Conservation (phyloP, 768 basidiomycete species). For the Kwoniella shandongensis region DNA sequence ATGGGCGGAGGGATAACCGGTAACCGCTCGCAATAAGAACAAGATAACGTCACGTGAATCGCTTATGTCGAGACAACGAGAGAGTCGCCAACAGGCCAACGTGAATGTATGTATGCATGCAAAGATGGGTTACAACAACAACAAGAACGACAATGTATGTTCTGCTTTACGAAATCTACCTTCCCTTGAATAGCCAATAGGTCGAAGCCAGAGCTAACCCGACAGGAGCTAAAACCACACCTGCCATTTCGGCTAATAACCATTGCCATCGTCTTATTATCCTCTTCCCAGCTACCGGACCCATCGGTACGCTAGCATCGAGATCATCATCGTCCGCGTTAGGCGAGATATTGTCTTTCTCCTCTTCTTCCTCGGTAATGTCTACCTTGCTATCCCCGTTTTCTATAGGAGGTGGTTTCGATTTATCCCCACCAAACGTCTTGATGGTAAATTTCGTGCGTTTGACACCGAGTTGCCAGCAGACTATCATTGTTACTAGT, state of each 20-base stretch:
- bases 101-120: too few relatives aligned
- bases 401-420: background rate
- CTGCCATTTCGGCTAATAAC: slow-evolving; percentile 39
- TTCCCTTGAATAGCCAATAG: too few relatives aligned
- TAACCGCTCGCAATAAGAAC: too few relatives aligned
- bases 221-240: slow-evolving; percentile 13
- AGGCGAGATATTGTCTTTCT: slow-evolving; percentile 22
- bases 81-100: too few relatives aligned
- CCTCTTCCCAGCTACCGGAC: slow-evolving; percentile 27
- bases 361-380: slow-evolving; percentile 4
- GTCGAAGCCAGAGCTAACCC: background rate
- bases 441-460: slow-evolving; percentile 45
- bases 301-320: slow-evolving; percentile 38
- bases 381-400: too few relatives aligned
- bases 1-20: too few relatives aligned
- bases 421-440: slow-evolving; percentile 9
- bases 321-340: slow-evolving; percentile 33
- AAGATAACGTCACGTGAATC: too few relatives aligned
- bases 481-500: slow-evolving; percentile 43
- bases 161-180: too few relatives aligned
- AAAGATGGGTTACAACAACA: too few relatives aligned
- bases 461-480: slow-evolving; percentile 46
- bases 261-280: slow-evolving; percentile 34
- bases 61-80: too few relatives aligned
- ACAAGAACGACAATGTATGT: too few relatives aligned